Evolutionary conservation across 148 eudicot species (phyloP).

Genomic region (Cornus suecica): DNA sequence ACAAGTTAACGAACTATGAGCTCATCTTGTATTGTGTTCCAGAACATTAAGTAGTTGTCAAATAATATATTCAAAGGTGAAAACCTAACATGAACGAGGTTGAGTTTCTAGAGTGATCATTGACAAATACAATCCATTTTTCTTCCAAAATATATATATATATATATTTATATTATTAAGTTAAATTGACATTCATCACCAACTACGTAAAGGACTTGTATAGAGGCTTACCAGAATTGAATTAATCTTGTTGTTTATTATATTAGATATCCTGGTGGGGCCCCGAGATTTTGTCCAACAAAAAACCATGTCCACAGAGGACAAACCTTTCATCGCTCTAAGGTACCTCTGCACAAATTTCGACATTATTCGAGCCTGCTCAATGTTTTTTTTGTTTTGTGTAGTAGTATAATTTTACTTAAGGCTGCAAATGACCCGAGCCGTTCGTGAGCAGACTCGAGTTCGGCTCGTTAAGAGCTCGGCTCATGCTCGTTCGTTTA

Average conservation of each 20-base stretch:
- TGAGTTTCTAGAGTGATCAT: not conserved
- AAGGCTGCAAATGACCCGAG: too few species aligned
- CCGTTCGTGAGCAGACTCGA: too few species aligned
- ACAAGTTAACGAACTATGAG: too few species aligned
- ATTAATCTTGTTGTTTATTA: constrained; percentile 17
- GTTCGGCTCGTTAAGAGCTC: too few species aligned
- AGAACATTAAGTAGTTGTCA: not conserved
- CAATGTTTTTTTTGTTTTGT: constrained; percentile 37
- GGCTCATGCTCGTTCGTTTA: too few species aligned
- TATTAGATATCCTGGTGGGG: constrained; percentile 26
- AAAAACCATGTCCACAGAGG: not conserved
- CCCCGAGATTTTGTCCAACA: not conserved
- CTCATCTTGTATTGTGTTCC: not conserved
- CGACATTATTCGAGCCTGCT: constrained; percentile 40
- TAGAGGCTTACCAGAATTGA: constrained; percentile 28
- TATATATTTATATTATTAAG: too few species aligned
- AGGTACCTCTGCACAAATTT: constrained; percentile 41
- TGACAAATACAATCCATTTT: too few species aligned
- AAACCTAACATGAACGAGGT: not conserved
- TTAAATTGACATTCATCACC: not conserved
- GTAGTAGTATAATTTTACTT: too few species aligned
- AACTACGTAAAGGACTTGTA: not conserved
- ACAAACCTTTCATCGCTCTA: constrained; percentile 38
- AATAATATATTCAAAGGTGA: not conserved
- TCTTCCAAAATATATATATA: too few species aligned